A percentile compares a stretch with the other conserved stretches of the same genome.
Evolutionary conservation across 176 grass and related monocot genomes (phyloP).

Genomic region (Oryza officinalis): DNA sequence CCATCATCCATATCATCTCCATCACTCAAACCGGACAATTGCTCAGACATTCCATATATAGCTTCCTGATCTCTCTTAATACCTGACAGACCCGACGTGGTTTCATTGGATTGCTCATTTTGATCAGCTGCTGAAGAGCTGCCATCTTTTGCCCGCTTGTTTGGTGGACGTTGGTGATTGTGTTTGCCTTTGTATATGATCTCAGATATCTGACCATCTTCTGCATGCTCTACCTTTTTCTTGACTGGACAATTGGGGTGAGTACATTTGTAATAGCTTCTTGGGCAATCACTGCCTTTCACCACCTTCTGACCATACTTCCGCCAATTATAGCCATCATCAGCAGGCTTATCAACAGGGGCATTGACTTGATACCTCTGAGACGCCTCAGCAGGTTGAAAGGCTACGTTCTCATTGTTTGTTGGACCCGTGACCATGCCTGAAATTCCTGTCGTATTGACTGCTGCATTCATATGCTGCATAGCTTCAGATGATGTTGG

Average conservation of each 20-base stretch:
- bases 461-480: slow-evolving; percentile 42
- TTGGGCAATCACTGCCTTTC: slow-evolving; percentile 83
- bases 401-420: slow-evolving; percentile 48
- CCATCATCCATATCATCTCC: slow-evolving; percentile 75
- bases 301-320: slow-evolving; percentile 98
- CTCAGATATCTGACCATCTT: slow-evolving; percentile 94
- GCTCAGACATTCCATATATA: slow-evolving; percentile 68
- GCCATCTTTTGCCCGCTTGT: slow-evolving; percentile 73
- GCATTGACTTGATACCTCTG: slow-evolving; percentile 62
- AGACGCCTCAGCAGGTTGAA: slow-evolving; percentile 50
- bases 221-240: slow-evolving; percentile 87
- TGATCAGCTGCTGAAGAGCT: slow-evolving; percentile 43
- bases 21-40: slow-evolving; percentile 73
- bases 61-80: slow-evolving; percentile 59
- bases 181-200: slow-evolving; percentile 97
- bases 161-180: slow-evolving; percentile 78
- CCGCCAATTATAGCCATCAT: slow-evolving; percentile 89
- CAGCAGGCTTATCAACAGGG: slow-evolving; percentile 79
- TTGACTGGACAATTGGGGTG: slow-evolving; percentile 77
- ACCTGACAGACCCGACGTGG: slow-evolving; percentile 44
- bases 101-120: slow-evolving; percentile 63
- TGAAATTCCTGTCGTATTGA: slow-evolving; percentile 30
- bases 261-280: slow-evolving; percentile 89
- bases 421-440: slow-evolving; percentile 33
- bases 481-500: slow-evolving; percentile 48